Evolutionary conservation across 768 basidiomycete genomes (phyloP), one percentile per base, ranked within the genome.

Genomic region (Leccinum uliginosum): DNA sequence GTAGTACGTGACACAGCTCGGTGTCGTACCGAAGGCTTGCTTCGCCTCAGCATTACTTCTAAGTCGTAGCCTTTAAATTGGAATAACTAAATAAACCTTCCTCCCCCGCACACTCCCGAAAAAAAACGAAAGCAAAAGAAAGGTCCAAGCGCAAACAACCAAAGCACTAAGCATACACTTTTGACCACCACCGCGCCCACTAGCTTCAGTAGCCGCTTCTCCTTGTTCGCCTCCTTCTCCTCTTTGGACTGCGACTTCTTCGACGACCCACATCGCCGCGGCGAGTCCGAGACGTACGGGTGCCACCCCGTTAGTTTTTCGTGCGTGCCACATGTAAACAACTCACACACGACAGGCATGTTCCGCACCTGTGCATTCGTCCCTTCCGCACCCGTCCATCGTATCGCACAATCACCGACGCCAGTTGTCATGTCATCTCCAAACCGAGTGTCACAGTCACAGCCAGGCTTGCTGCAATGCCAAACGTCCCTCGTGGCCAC

Each of bases 151-250:
- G 21, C 45, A 46, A 35, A 46, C 19, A 11, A 49, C 43, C 51
- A 7, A 67, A 17, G 12, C 48, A 51, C 38, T 51, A 68, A n/a
- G 30, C 53, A 55, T 59, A 55, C 23, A 63, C 62, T 26, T 71
- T 86, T 89, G 38, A 99, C 96, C 40, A 99, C 96, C 6, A 96
- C 85, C 2, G 85, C 84, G 7, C 93, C 90, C 17, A 98, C 84
- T 34, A 98, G 78, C 69, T 91, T 91, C 61, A 85, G 67, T 60
- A 97, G 67, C 59, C 83, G 74, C 80, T 93, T 95, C 74, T 97
- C 93, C 77, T 87, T 89, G 50, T 78, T 77, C 4, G 76, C 80
- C 67, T 87, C 84, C 67, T 79, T 85, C 64, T 86, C 82, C 61
- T 86, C 83, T 47, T 78, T 69, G 40, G 79, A 74, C 56, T 73